Conservation (phyloP, 352 stramenopile genomes). For the Pythium volutum region DNA sequence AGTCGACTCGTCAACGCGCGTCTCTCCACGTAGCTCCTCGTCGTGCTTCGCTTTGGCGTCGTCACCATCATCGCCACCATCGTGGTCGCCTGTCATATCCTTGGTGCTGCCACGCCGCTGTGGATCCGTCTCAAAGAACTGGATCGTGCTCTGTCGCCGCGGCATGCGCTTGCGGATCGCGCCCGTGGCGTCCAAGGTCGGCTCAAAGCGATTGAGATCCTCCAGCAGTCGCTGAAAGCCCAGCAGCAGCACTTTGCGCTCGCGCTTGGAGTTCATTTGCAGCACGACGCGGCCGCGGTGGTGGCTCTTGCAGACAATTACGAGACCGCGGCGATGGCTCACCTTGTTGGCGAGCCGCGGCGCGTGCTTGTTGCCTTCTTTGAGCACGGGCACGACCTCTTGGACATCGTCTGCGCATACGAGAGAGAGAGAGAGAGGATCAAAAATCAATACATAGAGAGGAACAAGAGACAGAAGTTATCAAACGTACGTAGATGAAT, state of each 20-base stretch:
- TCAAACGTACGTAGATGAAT: conserved; percentile 57
- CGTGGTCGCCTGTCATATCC: background rate
- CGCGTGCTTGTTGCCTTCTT: conserved; percentile 48
- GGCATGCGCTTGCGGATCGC: conserved; percentile 46
- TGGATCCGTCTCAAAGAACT: conserved; percentile 44
- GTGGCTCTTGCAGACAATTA: conserved; percentile 66
- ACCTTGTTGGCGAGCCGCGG: conserved; percentile 58
- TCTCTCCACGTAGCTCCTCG: conserved; percentile 2
- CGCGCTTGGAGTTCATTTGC: conserved; percentile 50
- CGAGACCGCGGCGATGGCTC: conserved; percentile 53
- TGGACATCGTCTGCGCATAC: conserved; percentile 50
- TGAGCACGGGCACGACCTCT: conserved; percentile 47
- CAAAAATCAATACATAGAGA: background rate
- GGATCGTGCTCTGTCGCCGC: conserved; percentile 42
- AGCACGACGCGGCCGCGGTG: conserved; percentile 61
- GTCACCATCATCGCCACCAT: background rate
- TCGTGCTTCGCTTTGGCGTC: too few relatives aligned
- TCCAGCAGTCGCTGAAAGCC: conserved; percentile 53
- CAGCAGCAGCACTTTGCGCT: conserved; percentile 55
- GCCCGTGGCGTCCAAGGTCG: conserved; percentile 40
- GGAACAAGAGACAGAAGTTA: too few relatives aligned
- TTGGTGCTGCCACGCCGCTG: background rate
- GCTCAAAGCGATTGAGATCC: conserved; percentile 41
- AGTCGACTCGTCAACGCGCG: conserved; percentile 5
- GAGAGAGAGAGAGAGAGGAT: background rate